Percentiles rank a stretch among this genome's conserved stretches.
These are phyloP conservation scores for Aristolochia contorta DNA, from an alignment of 164 flowering plant species.

Conservation along the genomic window DNA sequence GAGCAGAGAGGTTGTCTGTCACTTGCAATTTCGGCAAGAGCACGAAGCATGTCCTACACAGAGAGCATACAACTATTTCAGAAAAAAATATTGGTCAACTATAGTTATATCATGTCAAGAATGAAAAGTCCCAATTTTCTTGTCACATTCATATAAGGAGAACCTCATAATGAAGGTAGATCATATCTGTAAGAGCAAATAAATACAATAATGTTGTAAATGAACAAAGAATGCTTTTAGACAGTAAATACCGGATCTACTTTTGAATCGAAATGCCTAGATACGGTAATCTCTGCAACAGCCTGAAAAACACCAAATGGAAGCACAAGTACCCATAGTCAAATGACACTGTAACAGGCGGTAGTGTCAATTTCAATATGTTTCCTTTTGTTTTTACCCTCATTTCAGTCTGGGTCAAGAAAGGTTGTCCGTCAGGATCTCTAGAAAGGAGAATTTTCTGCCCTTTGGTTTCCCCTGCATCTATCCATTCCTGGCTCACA, in stretches of 20 bases:
- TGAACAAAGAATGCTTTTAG: not conserved
- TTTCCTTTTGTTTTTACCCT: constrained; percentile 32
- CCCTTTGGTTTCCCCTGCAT: constrained; percentile 69
- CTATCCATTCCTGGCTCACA: constrained; percentile 65
- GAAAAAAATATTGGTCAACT: too few species aligned
- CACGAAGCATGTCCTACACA: constrained; percentile 76
- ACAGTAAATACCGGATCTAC: constrained; percentile 49
- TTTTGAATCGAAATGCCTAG: constrained; percentile 50
- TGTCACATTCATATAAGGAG: too few species aligned
- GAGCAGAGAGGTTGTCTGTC: constrained; percentile 57
- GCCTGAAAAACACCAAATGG: constrained; percentile 39
- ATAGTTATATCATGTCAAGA: too few species aligned
- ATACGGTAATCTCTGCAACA: constrained; percentile 52
- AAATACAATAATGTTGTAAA: too few species aligned
- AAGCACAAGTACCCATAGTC: not conserved
- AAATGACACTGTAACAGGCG: too few species aligned
- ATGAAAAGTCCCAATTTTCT: too few species aligned
- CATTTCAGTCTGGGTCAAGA: constrained; percentile 85
- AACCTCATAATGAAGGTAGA: too few species aligned
- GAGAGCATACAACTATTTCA: not conserved
- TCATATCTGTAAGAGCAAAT: too few species aligned
- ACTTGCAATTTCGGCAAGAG: constrained; percentile 84
- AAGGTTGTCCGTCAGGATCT: constrained; percentile 86
- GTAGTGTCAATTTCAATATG: not conserved
- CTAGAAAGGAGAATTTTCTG: constrained; percentile 79